A percentile compares a stretch with the other conserved stretches of the same genome.
phyloP scores from a whole-genome alignment of 2,329 filamentous ascomycete genomes.

The Tympanopsis confertula region DNA sequence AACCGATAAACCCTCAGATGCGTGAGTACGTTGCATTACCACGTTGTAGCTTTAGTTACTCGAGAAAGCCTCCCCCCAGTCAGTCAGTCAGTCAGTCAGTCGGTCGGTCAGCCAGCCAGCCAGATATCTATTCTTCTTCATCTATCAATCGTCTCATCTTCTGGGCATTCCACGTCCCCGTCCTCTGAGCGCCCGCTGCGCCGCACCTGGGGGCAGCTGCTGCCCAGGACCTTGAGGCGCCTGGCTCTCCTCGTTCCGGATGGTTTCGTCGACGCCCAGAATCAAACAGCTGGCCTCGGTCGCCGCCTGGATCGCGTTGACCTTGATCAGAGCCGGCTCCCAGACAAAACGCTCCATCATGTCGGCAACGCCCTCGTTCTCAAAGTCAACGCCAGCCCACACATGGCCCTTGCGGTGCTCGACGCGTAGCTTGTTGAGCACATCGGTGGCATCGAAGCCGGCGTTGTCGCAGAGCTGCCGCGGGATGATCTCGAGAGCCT shows the following conservation, averaged over 20 bases:
- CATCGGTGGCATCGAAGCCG: slow-evolving; percentile 94
- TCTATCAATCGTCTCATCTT: no score
- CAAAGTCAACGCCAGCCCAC: slow-evolving; percentile 95
- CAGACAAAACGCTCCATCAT: slow-evolving; percentile 95
- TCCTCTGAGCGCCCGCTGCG: slow-evolving; percentile 76
- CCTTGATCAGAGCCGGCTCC: slow-evolving; percentile 92
- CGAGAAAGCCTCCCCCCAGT: no score
- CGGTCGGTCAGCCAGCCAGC: no score
- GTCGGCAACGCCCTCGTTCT: slow-evolving; percentile 79
- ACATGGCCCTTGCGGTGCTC: slow-evolving; percentile 87
- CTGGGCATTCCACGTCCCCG: slow-evolving; percentile 83
- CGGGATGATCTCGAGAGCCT: slow-evolving; percentile 91
- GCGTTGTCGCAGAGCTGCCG: slow-evolving; percentile 97
- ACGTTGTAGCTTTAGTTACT: no score
- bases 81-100: no score
- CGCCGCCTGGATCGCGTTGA: slow-evolving; percentile 92
- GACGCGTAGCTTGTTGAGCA: slow-evolving; percentile 88
- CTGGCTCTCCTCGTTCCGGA: slow-evolving; percentile 90
- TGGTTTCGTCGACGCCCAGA: slow-evolving; percentile 92
- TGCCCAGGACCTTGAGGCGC: slow-evolving; percentile 70
- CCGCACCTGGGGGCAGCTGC: slow-evolving; percentile 67
- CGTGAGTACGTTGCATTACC: no score
- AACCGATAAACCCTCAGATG: no score
- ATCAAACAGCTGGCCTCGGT: slow-evolving; percentile 94
- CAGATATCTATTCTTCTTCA: no score